phyloP scores from a whole-genome alignment of 1,139 yeast species.

The Scheffersomyces segobiensis region DNA sequence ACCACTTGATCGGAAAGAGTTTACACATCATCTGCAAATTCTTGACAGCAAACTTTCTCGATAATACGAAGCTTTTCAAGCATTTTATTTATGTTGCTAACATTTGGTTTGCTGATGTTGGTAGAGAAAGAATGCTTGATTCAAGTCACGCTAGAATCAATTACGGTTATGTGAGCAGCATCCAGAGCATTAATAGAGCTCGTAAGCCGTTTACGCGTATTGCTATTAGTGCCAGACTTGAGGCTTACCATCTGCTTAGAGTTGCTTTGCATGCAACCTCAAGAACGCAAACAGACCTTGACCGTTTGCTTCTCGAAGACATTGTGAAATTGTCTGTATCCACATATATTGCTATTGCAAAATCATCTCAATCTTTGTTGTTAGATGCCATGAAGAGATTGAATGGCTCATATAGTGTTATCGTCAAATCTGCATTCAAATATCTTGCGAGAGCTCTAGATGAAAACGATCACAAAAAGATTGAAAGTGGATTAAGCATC shows the following conservation, averaged over 20 bases:
- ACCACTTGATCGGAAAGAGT: conserved; percentile 64
- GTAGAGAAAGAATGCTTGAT: conserved; percentile 68
- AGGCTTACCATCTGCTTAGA: conserved; percentile 75
- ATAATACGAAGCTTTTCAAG: conserved; percentile 69
- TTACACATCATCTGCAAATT: conserved; percentile 61
- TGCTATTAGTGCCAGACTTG: conserved; percentile 74
- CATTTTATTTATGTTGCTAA: conserved; percentile 66
- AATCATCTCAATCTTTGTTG: conserved; percentile 70
- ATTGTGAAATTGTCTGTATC: conserved; percentile 71
- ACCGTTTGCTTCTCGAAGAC: conserved; percentile 64
- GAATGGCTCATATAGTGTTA: conserved; percentile 62
- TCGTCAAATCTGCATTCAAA: conserved; percentile 51
- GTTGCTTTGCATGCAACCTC: conserved; percentile 75
- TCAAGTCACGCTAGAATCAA: conserved; percentile 47
- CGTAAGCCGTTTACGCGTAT: conserved; percentile 79
- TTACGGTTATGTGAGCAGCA: conserved; percentile 34
- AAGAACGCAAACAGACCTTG: conserved; percentile 69
- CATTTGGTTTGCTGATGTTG: conserved; percentile 84
- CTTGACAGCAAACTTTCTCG: conserved; percentile 53
- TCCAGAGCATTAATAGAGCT: conserved; percentile 46
- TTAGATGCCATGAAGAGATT: conserved; percentile 73
- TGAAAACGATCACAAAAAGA: conserved; percentile 52
- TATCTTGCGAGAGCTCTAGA: conserved; percentile 50
- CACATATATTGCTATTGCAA: conserved; percentile 66
- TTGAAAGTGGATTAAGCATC: conserved; percentile 68